phyloP scores from a whole-genome alignment of 1,284 basidiomycete genomes.

The Pisolithus thermaeus region DNA sequence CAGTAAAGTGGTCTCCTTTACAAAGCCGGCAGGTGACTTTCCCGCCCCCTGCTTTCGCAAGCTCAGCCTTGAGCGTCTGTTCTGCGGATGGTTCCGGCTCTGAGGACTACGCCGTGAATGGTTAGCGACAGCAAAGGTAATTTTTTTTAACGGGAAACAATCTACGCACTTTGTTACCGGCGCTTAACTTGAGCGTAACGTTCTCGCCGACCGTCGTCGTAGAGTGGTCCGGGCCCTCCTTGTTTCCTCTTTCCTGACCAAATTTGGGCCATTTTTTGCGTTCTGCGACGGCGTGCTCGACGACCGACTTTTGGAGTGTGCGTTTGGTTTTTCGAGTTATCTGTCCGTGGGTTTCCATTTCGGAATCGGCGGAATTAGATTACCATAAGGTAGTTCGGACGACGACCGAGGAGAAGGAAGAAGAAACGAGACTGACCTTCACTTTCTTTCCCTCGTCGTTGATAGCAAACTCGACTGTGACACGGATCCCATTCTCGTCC shows the following conservation, averaged over 20 bases:
- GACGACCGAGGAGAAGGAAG: background rate
- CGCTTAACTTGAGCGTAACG: conserved; percentile 78
- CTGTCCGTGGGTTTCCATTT: conserved; percentile 32
- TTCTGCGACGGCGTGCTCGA: conserved; percentile 91
- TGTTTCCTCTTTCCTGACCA: conserved; percentile 85
- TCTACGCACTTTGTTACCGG: conserved; percentile 72
- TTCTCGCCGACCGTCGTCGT: conserved; percentile 97
- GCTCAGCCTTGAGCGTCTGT: conserved; percentile 65
- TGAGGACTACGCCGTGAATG: conserved; percentile 30
- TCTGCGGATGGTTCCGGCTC: conserved; percentile 70
- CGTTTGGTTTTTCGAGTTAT: conserved; percentile 86
- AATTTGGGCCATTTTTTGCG: conserved; percentile 95
- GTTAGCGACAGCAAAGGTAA: background rate
- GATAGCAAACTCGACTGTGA: conserved; percentile 76
- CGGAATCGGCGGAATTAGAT: background rate
- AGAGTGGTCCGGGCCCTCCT: conserved; percentile 85
- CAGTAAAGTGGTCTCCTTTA: conserved; percentile 96
- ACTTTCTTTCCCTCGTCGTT: conserved; percentile 95
- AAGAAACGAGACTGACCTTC: conserved; percentile 56
- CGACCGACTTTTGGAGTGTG: conserved; percentile 86
- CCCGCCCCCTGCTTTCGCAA: conserved; percentile 71
- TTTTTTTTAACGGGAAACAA: background rate
- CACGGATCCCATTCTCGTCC: conserved; percentile 88
- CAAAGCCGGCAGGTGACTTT: conserved; percentile 93
- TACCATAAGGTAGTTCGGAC: background rate